Base-by-base conservation (phyloP, 2,329 filamentous ascomycete genomes). In the Pseudonectria foliicola region DNA sequence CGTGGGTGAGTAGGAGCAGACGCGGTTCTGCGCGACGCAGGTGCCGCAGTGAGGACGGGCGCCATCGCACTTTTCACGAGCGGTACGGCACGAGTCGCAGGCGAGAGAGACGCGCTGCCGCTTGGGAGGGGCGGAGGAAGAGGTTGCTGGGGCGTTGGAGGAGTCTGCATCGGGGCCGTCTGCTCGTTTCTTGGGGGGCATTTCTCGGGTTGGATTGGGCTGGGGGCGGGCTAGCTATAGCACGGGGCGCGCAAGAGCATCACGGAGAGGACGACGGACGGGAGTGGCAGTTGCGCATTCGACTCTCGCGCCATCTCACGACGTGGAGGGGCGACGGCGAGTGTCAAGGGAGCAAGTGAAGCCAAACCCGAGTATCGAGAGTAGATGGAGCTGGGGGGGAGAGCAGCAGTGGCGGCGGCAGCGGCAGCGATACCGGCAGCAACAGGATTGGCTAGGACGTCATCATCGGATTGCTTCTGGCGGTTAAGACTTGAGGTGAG, bases 51-150 rank as follows among this genome's bases (percentile, higher is more conserved):
- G 64, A 6, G 82, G 82, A 44, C 78, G 75, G 10, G 66, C 64
- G 12, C 83, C 82, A 50, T 87, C 81, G 57, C 82, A 87, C 52
- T 82, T 85, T 57, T 85, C 81, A 42, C 80, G 73, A 33, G 77
- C 77, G 11, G 69, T 68, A 30, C 80, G 71, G 52, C 80, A 85
- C 45, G 77, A 77, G 49, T 85, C 79, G 58, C 80, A 85, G 24
- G 80, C 80, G 42, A 79, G 67, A 18, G 79, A 82, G 7, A 83
- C 79, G 39, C 80, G 67, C 47, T 79, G 77, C 27, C 78, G 69
- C 57, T 82, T 82, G 44, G 55, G 43, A 10, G 52, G 46, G 21
- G 49, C 42, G 31, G 50, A 37, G 8, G 18, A 21, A 21, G 18
- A 21, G 13, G 44, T 35, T 28, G 53, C 35, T 25, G 46, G 40